Evolutionary conservation across 148 eudicot species (phyloP).

Genomic region (Rhododendron molle): DNA sequence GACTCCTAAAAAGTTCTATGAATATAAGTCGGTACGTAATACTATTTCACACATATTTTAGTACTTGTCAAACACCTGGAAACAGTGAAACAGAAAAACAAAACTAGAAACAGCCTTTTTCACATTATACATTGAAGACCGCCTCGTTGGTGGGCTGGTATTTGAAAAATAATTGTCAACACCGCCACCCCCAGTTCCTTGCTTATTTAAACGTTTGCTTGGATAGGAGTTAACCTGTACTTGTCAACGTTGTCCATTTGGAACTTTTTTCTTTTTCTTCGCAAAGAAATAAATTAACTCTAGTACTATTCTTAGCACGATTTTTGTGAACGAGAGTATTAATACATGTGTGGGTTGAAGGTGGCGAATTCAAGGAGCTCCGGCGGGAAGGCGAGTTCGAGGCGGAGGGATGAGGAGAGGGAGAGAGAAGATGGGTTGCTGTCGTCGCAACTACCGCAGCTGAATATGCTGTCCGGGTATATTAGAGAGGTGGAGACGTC

Average conservation of each 20-base stretch:
- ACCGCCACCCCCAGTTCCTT: not conserved
- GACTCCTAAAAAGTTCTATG: too few relatives aligned
- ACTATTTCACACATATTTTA: not conserved
- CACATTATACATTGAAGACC: not conserved
- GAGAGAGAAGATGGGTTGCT: conserved; percentile 1
- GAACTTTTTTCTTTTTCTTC: not conserved
- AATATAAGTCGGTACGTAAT: not conserved
- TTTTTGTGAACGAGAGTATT: not conserved
- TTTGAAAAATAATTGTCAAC: not conserved
- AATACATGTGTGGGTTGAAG: conserved; percentile 17
- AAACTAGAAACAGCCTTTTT: not conserved
- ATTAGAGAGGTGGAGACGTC: conserved; percentile 56
- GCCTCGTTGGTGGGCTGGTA: not conserved
- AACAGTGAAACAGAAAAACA: not conserved
- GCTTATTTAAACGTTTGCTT: not conserved
- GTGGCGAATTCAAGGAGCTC: conserved; percentile 38
- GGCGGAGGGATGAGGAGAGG: not conserved
- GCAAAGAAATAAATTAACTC: not conserved
- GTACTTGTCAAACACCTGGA: not conserved
- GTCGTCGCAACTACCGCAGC: not conserved
- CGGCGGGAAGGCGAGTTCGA: not conserved
- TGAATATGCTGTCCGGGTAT: conserved; percentile 38
- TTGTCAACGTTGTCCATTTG: not conserved
- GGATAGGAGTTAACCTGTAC: not conserved
- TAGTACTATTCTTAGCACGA: not conserved